Conservation (phyloP, 208 protist species). For the Lotmaria passim region DNA sequence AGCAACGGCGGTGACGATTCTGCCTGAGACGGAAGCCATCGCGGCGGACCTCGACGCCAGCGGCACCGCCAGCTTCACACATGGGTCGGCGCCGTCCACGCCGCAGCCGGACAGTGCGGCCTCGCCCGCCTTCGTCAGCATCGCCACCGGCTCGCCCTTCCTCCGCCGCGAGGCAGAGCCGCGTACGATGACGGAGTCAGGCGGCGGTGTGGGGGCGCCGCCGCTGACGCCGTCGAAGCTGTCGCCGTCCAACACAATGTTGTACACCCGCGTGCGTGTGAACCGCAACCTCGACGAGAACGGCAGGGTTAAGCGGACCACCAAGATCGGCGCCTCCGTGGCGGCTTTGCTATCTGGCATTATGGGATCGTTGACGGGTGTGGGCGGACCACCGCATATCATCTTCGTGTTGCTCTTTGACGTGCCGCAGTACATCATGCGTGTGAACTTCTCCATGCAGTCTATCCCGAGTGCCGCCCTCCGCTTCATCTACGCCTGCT, state of each 20-base stretch:
- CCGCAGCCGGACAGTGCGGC: neutral
- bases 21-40: slow-evolving; percentile 24
- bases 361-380: slow-evolving; percentile 50
- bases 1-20: slow-evolving; percentile 16
- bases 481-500: slow-evolving; percentile 43
- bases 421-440: slow-evolving; percentile 54
- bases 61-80: slow-evolving; percentile 12
- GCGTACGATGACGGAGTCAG: slow-evolving; percentile 29
- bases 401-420: slow-evolving; percentile 56
- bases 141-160: slow-evolving; percentile 32
- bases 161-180: slow-evolving; percentile 27
- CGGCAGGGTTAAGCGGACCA: slow-evolving; percentile 35
- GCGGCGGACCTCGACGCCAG: slow-evolving; percentile 13
- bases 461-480: slow-evolving; percentile 39
- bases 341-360: slow-evolving; percentile 34
- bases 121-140: slow-evolving; percentile 28
- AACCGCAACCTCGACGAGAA: slow-evolving; percentile 48
- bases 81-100: neutral
- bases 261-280: slow-evolving; percentile 46
- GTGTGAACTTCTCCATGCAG: slow-evolving; percentile 44
- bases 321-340: slow-evolving; percentile 34
- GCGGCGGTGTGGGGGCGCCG: neutral
- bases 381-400: slow-evolving; percentile 45
- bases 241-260: slow-evolving; percentile 36
- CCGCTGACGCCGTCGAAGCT: slow-evolving; percentile 39